A percentile compares a stretch with the other conserved stretches of the same genome.
phyloP scores from a whole-genome alignment of 352 stramenopile genomes.

The Globisporangium paddicum region DNA sequence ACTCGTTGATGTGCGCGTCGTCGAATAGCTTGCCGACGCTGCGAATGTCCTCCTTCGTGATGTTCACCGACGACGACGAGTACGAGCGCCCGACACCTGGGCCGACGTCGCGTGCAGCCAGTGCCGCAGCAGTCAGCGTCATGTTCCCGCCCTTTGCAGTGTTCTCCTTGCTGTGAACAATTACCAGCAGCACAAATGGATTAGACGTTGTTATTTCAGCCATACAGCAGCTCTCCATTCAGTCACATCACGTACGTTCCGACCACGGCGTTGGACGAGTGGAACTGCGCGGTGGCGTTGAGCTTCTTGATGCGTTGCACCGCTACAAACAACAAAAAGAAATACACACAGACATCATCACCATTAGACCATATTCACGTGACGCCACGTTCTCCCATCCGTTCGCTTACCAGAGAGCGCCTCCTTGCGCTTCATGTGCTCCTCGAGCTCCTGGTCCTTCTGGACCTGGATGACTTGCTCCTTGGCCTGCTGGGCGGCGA shows the following conservation, averaged over 20 bases:
- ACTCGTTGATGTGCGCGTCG: slow-evolving; percentile 79
- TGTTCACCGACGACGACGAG: slow-evolving; percentile 66
- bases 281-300: slow-evolving; percentile 57
- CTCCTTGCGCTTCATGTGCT: slow-evolving; percentile 66
- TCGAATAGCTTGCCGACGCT: slow-evolving; percentile 57
- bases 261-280: slow-evolving; percentile 68
- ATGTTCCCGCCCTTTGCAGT: slow-evolving; percentile 18
- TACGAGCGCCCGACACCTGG: slow-evolving; percentile 34
- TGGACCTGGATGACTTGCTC: slow-evolving; percentile 42
- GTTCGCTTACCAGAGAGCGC: slow-evolving; percentile 48
- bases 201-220: not conserved
- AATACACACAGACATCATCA: slow-evolving; percentile 2
- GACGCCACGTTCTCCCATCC: too few relatives aligned
- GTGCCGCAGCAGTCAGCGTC: slow-evolving; percentile 23
- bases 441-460: slow-evolving; percentile 60
- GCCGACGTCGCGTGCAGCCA: slow-evolving; percentile 22
- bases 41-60: slow-evolving; percentile 81
- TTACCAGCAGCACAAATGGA: not conserved
- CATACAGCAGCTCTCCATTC: too few relatives aligned
- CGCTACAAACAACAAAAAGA: slow-evolving; percentile 39
- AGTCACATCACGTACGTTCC: slow-evolving; percentile 16
- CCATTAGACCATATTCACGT: not conserved
- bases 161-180: slow-evolving; percentile 33
- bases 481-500: slow-evolving; percentile 56
- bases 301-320: slow-evolving; percentile 64